A percentile compares a stretch with the other conserved stretches of the same genome.
phyloP scores from a whole-genome alignment of 768 basidiomycete genomes.

The Dictyophora rubrovolvata region DNA sequence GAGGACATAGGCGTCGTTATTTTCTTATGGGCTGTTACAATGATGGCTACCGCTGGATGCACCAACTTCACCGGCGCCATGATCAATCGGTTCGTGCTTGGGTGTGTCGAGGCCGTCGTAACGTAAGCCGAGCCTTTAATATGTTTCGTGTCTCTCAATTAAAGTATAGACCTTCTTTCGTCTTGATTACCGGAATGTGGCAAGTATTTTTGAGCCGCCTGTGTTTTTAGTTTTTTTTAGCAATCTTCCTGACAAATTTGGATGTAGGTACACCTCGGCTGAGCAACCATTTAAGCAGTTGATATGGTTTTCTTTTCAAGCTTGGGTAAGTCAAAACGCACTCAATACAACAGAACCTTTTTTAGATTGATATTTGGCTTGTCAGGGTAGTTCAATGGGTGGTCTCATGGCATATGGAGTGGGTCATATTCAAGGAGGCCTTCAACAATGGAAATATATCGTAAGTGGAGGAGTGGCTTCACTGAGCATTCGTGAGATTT shows the following conservation, averaged over 20 bases:
- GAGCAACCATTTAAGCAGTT: constrained; percentile 22
- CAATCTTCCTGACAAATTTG: not conserved
- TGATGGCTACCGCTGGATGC: constrained; percentile 22
- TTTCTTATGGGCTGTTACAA: constrained; percentile 26
- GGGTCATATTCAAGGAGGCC: constrained; percentile 17
- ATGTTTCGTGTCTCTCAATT: not conserved
- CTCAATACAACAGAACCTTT: too few species aligned
- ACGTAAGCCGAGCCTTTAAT: constrained; percentile 11
- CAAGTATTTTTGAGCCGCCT: constrained; percentile 9
- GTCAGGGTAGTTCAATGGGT: constrained; percentile 18
- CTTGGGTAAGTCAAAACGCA: constrained; percentile 1
- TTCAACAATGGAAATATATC: constrained; percentile 22
- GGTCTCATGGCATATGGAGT: constrained; percentile 20
- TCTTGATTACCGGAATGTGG: constrained; percentile 25
- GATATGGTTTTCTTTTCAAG: constrained; percentile 18
- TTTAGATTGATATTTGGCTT: constrained; percentile 12
- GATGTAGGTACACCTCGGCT: constrained; percentile 11
- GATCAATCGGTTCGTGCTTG: constrained; percentile 20
- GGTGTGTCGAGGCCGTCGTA: constrained; percentile 19
- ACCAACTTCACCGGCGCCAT: constrained; percentile 19
- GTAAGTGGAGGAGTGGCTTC: constrained; percentile 5
- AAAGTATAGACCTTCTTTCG: constrained; percentile 15
- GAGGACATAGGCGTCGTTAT: constrained; percentile 15
- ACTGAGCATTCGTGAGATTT: not conserved
- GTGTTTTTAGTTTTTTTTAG: not conserved